Evolutionary conservation across 2,329 filamentous ascomycete species (phyloP).

Genomic region (Cordyceps tenuipes): DNA sequence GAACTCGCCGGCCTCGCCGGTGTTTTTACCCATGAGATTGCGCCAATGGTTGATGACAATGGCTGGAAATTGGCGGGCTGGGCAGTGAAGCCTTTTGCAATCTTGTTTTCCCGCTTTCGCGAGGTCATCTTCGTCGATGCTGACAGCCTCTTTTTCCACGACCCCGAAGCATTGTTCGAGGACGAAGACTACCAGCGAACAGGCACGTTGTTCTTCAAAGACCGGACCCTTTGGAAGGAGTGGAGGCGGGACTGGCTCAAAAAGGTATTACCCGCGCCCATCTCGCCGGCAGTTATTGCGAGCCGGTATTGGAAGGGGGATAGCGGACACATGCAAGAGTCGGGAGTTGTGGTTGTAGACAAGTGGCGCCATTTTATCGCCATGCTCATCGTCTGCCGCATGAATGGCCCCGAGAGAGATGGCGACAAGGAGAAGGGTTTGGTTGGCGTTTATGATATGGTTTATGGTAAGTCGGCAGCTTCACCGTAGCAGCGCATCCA

Average conservation of each 20-base stretch:
- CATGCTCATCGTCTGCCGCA: constrained; percentile 3
- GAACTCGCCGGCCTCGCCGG: neutral
- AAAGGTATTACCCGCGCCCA: neutral
- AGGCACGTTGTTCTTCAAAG: constrained; percentile 3
- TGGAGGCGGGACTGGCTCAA: constrained; percentile 5
- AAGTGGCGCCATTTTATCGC: constrained; percentile 7
- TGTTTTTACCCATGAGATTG: neutral
- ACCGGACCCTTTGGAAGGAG: neutral
- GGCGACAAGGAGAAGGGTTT: neutral
- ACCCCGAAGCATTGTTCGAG: neutral
- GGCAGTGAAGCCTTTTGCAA: neutral
- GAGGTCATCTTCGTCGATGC: constrained; percentile 6
- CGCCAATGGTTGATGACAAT: constrained; percentile 2
- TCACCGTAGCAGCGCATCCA: too few relatives aligned
- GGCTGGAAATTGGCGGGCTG: constrained; percentile 3
- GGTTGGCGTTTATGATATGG: constrained; percentile 3
- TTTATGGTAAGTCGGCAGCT: neutral
- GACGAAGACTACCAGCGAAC: neutral
- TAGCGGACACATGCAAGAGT: constrained; percentile 4
- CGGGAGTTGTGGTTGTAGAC: constrained; percentile 1
- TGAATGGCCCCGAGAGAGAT: constrained; percentile 6
- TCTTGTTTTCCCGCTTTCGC: constrained; percentile 2
- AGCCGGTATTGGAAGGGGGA: constrained; percentile 3
- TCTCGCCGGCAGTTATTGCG: neutral
- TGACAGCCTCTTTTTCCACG: constrained; percentile 1